phyloP scores from a whole-genome alignment of 306 rosid genomes.

The Hippophae tibetana region DNA sequence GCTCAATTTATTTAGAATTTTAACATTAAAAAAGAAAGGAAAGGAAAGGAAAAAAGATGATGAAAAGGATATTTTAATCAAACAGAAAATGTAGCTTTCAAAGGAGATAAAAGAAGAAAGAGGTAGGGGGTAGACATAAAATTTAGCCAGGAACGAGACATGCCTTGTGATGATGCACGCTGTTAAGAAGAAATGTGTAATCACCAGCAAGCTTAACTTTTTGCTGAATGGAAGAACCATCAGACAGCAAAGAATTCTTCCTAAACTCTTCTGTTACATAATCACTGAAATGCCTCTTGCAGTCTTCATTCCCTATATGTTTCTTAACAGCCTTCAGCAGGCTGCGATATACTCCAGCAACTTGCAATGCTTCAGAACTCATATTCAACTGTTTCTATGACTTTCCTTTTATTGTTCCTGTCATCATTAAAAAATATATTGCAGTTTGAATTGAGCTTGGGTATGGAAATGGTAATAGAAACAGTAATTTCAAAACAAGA shows the following conservation, averaged over 20 bases:
- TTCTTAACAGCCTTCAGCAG: slow-evolving; percentile 72
- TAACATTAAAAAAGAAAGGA: no score
- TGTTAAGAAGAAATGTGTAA: slow-evolving; percentile 58
- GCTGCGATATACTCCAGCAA: slow-evolving; percentile 53
- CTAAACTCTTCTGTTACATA: slow-evolving; percentile 58
- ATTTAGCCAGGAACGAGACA: slow-evolving; percentile 8
- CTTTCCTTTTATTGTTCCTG: not conserved
- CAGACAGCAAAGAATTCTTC: slow-evolving; percentile 28
- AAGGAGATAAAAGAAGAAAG: not conserved
- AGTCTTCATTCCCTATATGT: slow-evolving; percentile 56
- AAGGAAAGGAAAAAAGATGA: no score
- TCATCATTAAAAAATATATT: slow-evolving; percentile 18
- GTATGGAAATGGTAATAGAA: not conserved
- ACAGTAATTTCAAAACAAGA: not conserved
- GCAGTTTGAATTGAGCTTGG: not conserved
- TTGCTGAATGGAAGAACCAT: slow-evolving; percentile 41
- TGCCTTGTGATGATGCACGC: slow-evolving; percentile 87
- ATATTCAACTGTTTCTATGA: slow-evolving; percentile 22
- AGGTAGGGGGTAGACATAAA: not conserved
- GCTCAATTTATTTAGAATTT: no score
- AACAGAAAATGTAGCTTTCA: not conserved
- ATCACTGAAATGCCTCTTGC: slow-evolving; percentile 49
- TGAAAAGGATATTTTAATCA: not conserved
- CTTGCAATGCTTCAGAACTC: slow-evolving; percentile 49
- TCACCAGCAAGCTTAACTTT: slow-evolving; percentile 67